A percentile compares a stretch with the other conserved stretches of the same genome.
phyloP scores from a whole-genome alignment of 2,329 filamentous ascomycete genomes.

The Leptoxyphium fumago region DNA sequence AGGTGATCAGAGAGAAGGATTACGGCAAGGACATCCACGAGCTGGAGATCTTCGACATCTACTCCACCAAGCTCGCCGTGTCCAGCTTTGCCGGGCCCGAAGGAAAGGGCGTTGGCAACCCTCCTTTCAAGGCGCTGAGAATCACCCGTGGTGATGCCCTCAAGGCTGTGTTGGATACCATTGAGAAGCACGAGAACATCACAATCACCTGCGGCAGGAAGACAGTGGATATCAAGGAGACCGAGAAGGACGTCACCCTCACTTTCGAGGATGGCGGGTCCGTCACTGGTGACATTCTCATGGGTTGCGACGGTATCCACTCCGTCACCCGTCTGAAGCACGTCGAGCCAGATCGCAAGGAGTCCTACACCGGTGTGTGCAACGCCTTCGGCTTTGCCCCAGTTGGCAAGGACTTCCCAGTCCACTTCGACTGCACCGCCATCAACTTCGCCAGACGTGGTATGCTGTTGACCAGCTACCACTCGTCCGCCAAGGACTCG shows the following conservation, averaged over 20 bases:
- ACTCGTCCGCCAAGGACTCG: conserved; percentile 20
- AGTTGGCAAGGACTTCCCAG: conserved; percentile 21
- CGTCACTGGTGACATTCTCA: conserved; percentile 19
- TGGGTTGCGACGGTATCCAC: conserved; percentile 25
- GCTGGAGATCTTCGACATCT: conserved; percentile 31
- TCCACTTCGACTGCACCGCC: conserved; percentile 27
- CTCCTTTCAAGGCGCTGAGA: conserved; percentile 28
- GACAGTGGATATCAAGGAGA: conserved; percentile 26
- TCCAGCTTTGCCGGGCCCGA: conserved; percentile 27
- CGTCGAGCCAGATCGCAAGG: conserved; percentile 29
- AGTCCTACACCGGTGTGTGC: conserved; percentile 29
- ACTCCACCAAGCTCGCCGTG: conserved; percentile 29
- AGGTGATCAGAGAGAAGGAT: conserved; percentile 22
- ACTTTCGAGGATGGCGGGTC: conserved; percentile 22
- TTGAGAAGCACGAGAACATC: conserved; percentile 27
- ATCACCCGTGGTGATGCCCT: conserved; percentile 30
- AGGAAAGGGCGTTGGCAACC: conserved; percentile 28
- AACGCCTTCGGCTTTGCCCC: conserved; percentile 32
- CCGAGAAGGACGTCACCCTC: conserved; percentile 18
- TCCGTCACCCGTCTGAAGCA: conserved; percentile 28
- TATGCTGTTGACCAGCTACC: conserved; percentile 30
- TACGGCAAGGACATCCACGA: conserved; percentile 29
- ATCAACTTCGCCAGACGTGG: conserved; percentile 32
- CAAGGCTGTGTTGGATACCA: conserved; percentile 27
- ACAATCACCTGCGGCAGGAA: conserved; percentile 28